Evolutionary conservation across 1,284 basidiomycete species (phyloP).

Genomic region (Hymenochaete sp.): DNA sequence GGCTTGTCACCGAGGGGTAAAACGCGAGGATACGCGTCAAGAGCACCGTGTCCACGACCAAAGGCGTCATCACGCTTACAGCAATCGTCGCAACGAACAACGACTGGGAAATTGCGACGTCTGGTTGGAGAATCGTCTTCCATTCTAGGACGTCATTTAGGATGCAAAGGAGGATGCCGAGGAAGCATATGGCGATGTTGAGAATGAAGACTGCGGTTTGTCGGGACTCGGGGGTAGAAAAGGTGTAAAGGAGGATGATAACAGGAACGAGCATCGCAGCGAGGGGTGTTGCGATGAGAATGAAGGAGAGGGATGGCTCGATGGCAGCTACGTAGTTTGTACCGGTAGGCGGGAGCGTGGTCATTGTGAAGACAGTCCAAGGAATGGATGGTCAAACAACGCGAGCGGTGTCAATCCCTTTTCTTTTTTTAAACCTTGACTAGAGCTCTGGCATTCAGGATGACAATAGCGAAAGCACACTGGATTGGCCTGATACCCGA

Average conservation of each 20-base stretch:
- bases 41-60: conserved; percentile 29
- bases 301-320: conserved; percentile 24
- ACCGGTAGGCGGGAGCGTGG: conserved; percentile 25
- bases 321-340: conserved; percentile 24
- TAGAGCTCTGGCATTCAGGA: too few relatives aligned
- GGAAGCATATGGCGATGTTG: conserved; percentile 25
- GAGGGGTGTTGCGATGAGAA: conserved; percentile 26
- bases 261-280: conserved; percentile 27
- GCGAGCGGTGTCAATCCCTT: too few relatives aligned
- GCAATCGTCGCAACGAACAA: conserved; percentile 20
- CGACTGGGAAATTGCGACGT: conserved; percentile 16
- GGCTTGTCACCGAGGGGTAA: conserved; percentile 24
- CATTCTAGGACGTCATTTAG: conserved; percentile 20
- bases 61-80: conserved; percentile 22
- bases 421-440: too few relatives aligned
- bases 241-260: conserved; percentile 25
- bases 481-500: too few relatives aligned
- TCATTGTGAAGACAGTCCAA: too few relatives aligned
- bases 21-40: conserved; percentile 28
- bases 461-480: too few relatives aligned
- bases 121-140: conserved; percentile 20
- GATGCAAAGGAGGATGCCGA: conserved; percentile 24
- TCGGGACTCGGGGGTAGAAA: conserved; percentile 24
- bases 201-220: conserved; percentile 27
- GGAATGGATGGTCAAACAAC: too few relatives aligned